These are phyloP conservation scores for Aspergillus costaricaensis DNA, from an alignment of 2,329 filamentous ascomycete genomes.

Conservation along the genomic window DNA sequence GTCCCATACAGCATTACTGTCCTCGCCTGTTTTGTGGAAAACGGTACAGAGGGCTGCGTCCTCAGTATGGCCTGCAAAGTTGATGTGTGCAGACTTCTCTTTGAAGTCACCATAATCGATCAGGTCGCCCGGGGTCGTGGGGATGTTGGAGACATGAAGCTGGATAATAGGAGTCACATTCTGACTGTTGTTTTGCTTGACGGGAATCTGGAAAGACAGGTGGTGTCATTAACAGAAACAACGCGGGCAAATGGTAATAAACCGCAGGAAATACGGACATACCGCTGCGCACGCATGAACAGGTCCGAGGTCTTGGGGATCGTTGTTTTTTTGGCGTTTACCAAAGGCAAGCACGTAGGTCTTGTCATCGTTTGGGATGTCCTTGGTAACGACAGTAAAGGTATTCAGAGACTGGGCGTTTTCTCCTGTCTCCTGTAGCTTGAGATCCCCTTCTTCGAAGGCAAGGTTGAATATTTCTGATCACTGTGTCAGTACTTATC, in stretches of 20 bases:
- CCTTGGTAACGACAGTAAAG: not conserved
- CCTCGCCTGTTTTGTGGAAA: not conserved
- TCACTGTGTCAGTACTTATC: not conserved
- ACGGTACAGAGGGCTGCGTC: not conserved
- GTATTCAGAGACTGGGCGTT: rapidly evolving
- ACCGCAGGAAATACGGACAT: not conserved
- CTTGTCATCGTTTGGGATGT: not conserved
- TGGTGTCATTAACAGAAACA: not conserved
- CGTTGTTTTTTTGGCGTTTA: not conserved
- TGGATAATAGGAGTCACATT: not conserved
- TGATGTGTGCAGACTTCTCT: not conserved
- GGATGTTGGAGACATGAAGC: not conserved
- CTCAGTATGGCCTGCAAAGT: not conserved
- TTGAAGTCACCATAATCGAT: not conserved
- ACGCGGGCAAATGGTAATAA: not conserved
- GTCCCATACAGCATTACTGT: not conserved
- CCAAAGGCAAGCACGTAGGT: not conserved
- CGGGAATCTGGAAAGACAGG: not conserved
- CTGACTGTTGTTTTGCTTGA: not conserved
- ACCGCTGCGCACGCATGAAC: not conserved
- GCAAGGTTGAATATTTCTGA: not conserved
- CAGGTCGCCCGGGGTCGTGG: not conserved
- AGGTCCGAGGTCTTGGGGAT: not conserved
- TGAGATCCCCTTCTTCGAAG: rapidly evolving
- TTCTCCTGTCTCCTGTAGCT: not conserved